Evolutionary conservation across 108 stramenopile species (phyloP).

Genomic region (Fragilariopsis cylindrus): DNA sequence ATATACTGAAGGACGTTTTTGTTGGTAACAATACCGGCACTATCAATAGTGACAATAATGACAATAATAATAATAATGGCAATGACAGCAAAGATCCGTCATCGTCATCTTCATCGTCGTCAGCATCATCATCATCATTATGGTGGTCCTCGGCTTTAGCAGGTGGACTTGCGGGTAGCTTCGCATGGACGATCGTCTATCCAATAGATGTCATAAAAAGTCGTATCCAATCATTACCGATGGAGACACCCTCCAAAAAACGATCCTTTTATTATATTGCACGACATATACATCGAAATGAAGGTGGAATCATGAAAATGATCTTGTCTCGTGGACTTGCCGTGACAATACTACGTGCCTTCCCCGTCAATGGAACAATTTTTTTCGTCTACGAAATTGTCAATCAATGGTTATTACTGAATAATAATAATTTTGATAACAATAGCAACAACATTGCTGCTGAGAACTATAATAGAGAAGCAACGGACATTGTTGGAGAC

Average conservation of each 20-base stretch:
- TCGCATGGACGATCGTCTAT: conserved; percentile 82
- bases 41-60: no score
- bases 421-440: not conserved
- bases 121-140: conserved; percentile 19
- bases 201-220: conserved; percentile 85
- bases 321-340: conserved; percentile 79
- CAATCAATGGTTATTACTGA: not conserved
- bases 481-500: not conserved
- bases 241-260: not conserved
- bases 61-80: no score
- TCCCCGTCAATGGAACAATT: conserved; percentile 90
- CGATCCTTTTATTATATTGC: not conserved
- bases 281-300: not conserved
- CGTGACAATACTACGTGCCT: conserved; percentile 80
- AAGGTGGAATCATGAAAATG: not conserved
- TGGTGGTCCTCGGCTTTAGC: conserved; percentile 77
- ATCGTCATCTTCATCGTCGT: conserved; percentile 47
- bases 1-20: conserved; percentile 50
- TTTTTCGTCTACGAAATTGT: conserved; percentile 68
- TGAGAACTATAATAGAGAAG: not conserved
- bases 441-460: not conserved
- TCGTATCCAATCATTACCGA: conserved; percentile 4
- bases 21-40: not conserved
- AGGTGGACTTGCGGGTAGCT: conserved; percentile 80
- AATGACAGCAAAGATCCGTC: conserved; percentile 9